Conservation (phyloP, 2,329 filamentous ascomycete genomes). For the Gliomastix tumulicola region DNA sequence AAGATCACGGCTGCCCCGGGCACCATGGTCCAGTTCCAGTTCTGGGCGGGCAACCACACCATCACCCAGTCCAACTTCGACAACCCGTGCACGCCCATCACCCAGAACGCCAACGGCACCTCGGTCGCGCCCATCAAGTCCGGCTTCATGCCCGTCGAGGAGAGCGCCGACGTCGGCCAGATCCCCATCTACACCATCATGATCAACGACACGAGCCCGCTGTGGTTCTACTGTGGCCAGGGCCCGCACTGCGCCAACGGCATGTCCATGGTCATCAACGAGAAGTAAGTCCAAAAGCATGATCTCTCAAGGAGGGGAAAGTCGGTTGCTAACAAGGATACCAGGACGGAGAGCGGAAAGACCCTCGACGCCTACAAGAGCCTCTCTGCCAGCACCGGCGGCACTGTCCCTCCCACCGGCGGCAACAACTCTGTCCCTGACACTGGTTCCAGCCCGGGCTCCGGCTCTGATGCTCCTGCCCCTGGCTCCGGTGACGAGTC, state of each 20-base stretch:
- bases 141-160: constrained; percentile 58
- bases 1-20: constrained; percentile 57
- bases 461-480: not conserved
- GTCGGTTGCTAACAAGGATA: too few relatives aligned
- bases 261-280: constrained; percentile 73
- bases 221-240: constrained; percentile 77
- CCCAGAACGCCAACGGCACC: constrained; percentile 37
- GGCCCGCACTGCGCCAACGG: constrained; percentile 66
- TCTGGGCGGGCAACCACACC: constrained; percentile 66
- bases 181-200: constrained; percentile 65
- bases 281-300: constrained; percentile 44
- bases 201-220: constrained; percentile 60
- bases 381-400: constrained; percentile 18
- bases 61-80: constrained; percentile 73
- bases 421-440: constrained; percentile 1
- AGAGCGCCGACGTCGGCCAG: constrained; percentile 37
- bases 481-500: constrained; percentile 1
- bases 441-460: constrained; percentile 3
- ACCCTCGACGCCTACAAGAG: constrained; percentile 40
- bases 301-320: too few relatives aligned
- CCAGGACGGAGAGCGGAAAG: not conserved
- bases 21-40: constrained; percentile 61
- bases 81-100: constrained; percentile 59
- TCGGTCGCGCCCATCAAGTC: constrained; percentile 53
- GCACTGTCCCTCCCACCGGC: too few relatives aligned